Conservation (phyloP, 2,329 filamentous ascomycete genomes). For the Dactylellina sp. region DNA sequence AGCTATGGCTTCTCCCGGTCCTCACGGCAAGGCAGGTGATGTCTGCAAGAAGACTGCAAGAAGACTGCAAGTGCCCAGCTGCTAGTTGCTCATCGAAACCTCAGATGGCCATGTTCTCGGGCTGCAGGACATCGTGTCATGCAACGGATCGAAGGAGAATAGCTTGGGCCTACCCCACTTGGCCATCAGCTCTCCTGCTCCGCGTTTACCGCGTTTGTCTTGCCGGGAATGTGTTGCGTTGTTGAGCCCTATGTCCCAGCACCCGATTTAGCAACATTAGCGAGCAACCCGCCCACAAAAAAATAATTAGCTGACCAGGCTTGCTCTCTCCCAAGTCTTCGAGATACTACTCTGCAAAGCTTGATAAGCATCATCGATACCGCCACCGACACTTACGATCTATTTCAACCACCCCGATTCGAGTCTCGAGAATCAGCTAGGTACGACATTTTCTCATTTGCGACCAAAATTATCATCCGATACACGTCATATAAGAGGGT, state of each 20-base stretch:
- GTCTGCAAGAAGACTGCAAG: too few relatives aligned
- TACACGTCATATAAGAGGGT: slow-evolving; percentile 16
- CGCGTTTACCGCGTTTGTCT: slow-evolving; percentile 25
- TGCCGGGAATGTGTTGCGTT: slow-evolving; percentile 45
- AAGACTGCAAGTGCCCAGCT: too few relatives aligned
- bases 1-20: too few relatives aligned
- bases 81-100: background rate
- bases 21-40: too few relatives aligned
- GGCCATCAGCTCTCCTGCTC: background rate
- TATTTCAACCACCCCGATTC: slow-evolving; percentile 25
- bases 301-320: slow-evolving; percentile 48
- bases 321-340: slow-evolving; percentile 37
- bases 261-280: slow-evolving; percentile 36
- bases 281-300: slow-evolving; percentile 52
- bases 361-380: slow-evolving; percentile 46
- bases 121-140: slow-evolving; percentile 40
- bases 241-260: slow-evolving; percentile 51
- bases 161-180: background rate
- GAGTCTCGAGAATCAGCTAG: slow-evolving; percentile 45
- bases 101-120: slow-evolving; percentile 22
- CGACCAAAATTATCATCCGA: slow-evolving; percentile 30
- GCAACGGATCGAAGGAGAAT: slow-evolving; percentile 27
- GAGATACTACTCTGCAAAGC: slow-evolving; percentile 43
- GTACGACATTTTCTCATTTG: slow-evolving; percentile 34
- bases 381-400: slow-evolving; percentile 31